Evolutionary conservation across 352 stramenopile species (phyloP).

Genomic region (Phytophthora tubulina): DNA sequence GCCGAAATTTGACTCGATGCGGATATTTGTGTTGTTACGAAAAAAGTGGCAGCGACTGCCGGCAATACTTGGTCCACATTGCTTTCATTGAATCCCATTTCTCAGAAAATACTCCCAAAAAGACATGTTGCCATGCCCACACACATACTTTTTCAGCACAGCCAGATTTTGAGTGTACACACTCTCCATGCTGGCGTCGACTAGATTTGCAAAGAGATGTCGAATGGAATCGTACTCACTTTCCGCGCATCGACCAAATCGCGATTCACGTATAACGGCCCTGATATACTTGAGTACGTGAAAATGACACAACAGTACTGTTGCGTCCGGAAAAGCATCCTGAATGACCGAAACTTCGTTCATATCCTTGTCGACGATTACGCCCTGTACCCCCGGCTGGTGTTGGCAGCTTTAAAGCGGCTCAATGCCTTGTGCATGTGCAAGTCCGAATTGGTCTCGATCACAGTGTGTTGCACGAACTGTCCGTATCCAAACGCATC

Average conservation of each 20-base stretch:
- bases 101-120: neutral
- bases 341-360: neutral
- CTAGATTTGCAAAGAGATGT: neutral
- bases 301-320: neutral
- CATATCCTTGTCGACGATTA: conserved; percentile 11
- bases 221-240: neutral
- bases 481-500: neutral
- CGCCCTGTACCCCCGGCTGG: neutral
- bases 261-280: neutral
- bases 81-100: neutral
- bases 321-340: neutral
- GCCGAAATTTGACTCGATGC: conserved; percentile 3
- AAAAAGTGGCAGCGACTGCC: conserved; percentile 5
- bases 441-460: conserved; percentile 3
- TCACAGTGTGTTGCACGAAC: conserved; percentile 3
- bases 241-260: neutral
- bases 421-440: neutral
- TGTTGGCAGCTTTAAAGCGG: neutral
- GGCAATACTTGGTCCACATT: neutral
- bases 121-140: neutral
- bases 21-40: conserved; percentile 7
- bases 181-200: neutral
- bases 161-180: neutral
- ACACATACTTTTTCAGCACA: neutral
- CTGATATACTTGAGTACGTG: neutral